These are phyloP conservation scores for Marasmius fiardii DNA, from an alignment of 1,284 basidiomycete species.

Conservation along the genomic window DNA sequence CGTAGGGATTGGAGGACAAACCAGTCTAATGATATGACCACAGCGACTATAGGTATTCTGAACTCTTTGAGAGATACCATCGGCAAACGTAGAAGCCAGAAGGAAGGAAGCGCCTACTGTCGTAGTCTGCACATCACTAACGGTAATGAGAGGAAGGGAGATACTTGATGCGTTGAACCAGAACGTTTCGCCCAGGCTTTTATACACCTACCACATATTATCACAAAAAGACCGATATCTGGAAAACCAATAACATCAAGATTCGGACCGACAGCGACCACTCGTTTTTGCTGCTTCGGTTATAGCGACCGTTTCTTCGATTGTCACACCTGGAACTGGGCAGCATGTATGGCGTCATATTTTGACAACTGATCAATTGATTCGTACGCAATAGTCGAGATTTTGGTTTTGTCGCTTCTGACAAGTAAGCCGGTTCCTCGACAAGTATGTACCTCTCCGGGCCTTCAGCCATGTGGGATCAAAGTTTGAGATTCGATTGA, in stretches of 20 bases:
- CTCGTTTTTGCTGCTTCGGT: slow-evolving; percentile 8
- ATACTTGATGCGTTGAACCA: slow-evolving; percentile 16
- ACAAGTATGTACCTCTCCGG: not conserved
- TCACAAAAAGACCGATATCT: slow-evolving; percentile 21
- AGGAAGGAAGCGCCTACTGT: slow-evolving; percentile 38
- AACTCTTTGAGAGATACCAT: slow-evolving; percentile 35
- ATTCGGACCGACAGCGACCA: slow-evolving; percentile 18
- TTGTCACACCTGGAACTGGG: not conserved
- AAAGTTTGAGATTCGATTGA: not conserved
- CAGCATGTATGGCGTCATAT: not conserved
- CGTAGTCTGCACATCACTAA: slow-evolving; percentile 64
- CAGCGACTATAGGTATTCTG: slow-evolving; percentile 55
- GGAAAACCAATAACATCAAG: slow-evolving; percentile 19
- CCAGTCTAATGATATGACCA: slow-evolving; percentile 52
- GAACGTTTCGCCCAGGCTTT: slow-evolving; percentile 17
- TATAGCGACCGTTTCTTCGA: not conserved
- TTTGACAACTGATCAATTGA: not conserved
- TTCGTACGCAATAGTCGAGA: not conserved
- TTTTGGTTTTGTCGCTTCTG: not conserved
- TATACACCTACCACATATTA: slow-evolving; percentile 18
- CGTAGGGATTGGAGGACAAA: slow-evolving; percentile 28
- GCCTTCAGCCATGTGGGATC: slow-evolving; percentile 4
- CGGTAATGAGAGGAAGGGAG: slow-evolving; percentile 17
- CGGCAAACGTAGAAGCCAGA: slow-evolving; percentile 6
- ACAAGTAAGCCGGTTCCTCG: not conserved